These are phyloP conservation scores for Acarospora socialis DNA, from an alignment of 2,329 filamentous ascomycete genomes.

Conservation along the genomic window DNA sequence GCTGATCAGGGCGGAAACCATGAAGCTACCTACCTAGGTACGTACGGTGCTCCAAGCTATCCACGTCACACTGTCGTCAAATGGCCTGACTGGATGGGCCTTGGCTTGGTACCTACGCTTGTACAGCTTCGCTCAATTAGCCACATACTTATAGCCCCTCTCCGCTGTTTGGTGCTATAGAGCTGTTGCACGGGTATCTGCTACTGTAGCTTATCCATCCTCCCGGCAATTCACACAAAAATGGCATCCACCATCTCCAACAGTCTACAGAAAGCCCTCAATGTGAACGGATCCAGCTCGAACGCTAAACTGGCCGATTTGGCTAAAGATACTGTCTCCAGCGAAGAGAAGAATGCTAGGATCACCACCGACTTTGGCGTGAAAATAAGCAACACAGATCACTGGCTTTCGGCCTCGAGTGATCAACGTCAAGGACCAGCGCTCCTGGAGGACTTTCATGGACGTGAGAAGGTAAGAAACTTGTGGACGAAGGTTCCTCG, in stretches of 20 bases:
- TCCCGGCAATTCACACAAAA: no score
- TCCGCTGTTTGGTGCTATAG: no score
- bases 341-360: constrained; percentile 5
- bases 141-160: no score
- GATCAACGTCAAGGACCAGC: constrained; percentile 51
- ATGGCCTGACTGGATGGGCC: no score
- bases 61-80: no score
- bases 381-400: constrained; percentile 57
- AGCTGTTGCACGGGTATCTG: no score
- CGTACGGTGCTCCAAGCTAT: no score
- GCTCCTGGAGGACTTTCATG: constrained; percentile 58
- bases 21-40: no score
- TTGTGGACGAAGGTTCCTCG: not conserved
- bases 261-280: constrained; percentile 5
- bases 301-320: constrained; percentile 8
- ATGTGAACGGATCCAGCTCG: constrained; percentile 3
- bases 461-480: constrained; percentile 51
- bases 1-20: no score
- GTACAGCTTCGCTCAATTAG: no score
- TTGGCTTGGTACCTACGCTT: no score
- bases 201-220: no score
- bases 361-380: constrained; percentile 66
- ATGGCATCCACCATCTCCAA: constrained; percentile 8
- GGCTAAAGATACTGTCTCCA: constrained; percentile 4
- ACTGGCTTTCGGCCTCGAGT: constrained; percentile 56